Base-by-base conservation (phyloP, 2,329 filamentous ascomycete species). In the Fusarium sp. region DNA sequence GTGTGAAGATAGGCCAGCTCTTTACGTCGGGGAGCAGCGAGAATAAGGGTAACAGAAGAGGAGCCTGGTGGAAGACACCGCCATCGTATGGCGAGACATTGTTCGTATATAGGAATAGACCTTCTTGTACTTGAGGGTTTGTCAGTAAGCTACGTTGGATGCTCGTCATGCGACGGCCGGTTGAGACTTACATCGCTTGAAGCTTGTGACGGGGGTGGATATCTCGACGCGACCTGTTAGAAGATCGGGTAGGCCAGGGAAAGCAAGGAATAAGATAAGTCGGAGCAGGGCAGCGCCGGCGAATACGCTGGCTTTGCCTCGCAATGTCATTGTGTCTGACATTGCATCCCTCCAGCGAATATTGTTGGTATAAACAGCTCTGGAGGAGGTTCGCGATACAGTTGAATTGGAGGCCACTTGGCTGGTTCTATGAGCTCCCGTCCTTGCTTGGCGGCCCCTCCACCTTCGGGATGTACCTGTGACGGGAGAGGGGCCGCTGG, bases 61-160 rank as follows among this genome's bases (percentile, higher is more conserved):
- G 96, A 47, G 95, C 94, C 87, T 98, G 88, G 83, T 91, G 88
- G 82, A 89, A 92, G 80, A 92, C 94, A 78, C 96, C 96, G 74
- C 96, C 96, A 82, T 99, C 95, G 85, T 98, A 99, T 3, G 96
- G 96, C 69, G 95, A 98, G 65, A 98, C 94, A 85, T 98, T 97
- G 82, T 97, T 94, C 74, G 94, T 95, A 83, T 98, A 98, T 28
- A 99, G 90, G 80, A 98, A 99, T 66, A 99, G 86, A 26, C 96
- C 96, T 84, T 99, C 96, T 87, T 98, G 96, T 63, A 74, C 72
- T 78, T 63, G n/a, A 35, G 24, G n/a, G 18, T 38, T 66, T 64
- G 64, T 72, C 45, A 74, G 70, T 36, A 10, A 51, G 28, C 11
- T 35, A 35, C 30, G 22, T 17, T 17, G 20, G 11, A 17, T 30